Percentiles rank a stretch among this genome's conserved stretches.
These are phyloP conservation scores for Angophora floribunda DNA, from an alignment of 345 rosid genomes.

Conservation along the genomic window DNA sequence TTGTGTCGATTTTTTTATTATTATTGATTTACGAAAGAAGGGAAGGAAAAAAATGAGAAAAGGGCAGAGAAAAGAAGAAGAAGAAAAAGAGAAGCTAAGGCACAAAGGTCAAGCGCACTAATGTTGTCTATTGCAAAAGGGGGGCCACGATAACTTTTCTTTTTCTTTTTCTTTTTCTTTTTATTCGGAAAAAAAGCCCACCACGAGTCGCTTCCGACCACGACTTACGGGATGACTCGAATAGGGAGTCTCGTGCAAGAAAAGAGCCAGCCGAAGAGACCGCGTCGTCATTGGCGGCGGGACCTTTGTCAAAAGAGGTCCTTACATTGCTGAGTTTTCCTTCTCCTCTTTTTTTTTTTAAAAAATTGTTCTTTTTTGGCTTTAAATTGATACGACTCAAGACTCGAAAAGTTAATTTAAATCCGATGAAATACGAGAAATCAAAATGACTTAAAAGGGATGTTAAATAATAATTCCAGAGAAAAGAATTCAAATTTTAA, in stretches of 20 bases:
- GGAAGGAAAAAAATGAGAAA: neutral
- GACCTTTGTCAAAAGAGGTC: neutral
- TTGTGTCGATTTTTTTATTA: too few species aligned
- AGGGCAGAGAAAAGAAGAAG: too few species aligned
- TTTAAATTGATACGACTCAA: neutral
- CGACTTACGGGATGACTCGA: neutral
- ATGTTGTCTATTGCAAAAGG: neutral
- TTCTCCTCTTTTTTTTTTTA: too few species aligned
- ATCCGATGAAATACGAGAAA: neutral
- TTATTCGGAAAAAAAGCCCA: neutral
- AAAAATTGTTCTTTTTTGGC: neutral
- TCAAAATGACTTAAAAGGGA: neutral
- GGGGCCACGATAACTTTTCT: neutral
- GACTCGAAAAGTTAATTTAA: too few species aligned
- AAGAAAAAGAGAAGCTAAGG: neutral
- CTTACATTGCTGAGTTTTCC: neutral
- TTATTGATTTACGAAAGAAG: neutral
- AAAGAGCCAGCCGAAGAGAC: neutral
- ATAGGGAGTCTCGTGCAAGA: neutral
- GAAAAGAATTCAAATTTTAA: neutral
- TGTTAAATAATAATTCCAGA: neutral
- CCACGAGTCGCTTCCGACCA: too few species aligned
- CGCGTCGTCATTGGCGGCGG: neutral
- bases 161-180: too few species aligned
- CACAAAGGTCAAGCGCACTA: neutral